Base-by-base conservation (phyloP, 768 basidiomycete genomes). In the Lactarius pseudohatsudake region DNA sequence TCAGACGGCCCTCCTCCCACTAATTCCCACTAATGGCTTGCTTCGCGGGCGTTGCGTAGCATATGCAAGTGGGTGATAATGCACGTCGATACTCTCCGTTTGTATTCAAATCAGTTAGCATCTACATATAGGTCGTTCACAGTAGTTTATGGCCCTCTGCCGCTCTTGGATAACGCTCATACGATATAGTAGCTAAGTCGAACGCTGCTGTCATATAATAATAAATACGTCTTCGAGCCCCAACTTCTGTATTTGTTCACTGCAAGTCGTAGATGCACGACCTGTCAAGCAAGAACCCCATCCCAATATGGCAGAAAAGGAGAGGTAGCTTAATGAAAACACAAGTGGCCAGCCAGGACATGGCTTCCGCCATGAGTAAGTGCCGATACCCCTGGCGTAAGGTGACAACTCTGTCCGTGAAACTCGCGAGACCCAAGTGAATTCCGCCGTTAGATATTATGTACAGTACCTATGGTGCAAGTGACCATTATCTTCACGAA, bases 91-190 rank as follows among this genome's bases (percentile, higher is more conserved):
- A 43, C 54, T 58, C 61, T 22, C 57, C 41, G 56, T 59, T 54
- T 66, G 61, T 59, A 66, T 58, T 62, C 56, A 58, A 9, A 38
- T 58, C 53, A 50, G 40, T 66, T 53, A 50, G 40, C 62, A 66
- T 66, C 62, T 41, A 58, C 61, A 59, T 6, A 26, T 61, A 40
- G 36, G 28, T 57, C 38, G 16, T 36, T 57, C 56, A 57, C 59
- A 22, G 26, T 41, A 61, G 26, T 40, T 58, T 53, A 28, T 13
- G 43, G 18, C 22, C 57, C 11, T 16, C 18, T 28, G 47, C 56
- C 40, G n/a, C n/a, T 32, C 36, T 57, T 36, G 45, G 36, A 57
- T 57, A 50, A 34, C 36, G 30, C 55, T 16, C 55, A 56, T 56
- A 56, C 30, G 28, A 56, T 56, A 56, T 56, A 56, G 55, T 56